A percentile compares a stretch with the other conserved stretches of the same genome.
These are phyloP conservation scores for Penicillium sp. DNA, from an alignment of 2,329 filamentous ascomycete genomes.

Conservation along the genomic window DNA sequence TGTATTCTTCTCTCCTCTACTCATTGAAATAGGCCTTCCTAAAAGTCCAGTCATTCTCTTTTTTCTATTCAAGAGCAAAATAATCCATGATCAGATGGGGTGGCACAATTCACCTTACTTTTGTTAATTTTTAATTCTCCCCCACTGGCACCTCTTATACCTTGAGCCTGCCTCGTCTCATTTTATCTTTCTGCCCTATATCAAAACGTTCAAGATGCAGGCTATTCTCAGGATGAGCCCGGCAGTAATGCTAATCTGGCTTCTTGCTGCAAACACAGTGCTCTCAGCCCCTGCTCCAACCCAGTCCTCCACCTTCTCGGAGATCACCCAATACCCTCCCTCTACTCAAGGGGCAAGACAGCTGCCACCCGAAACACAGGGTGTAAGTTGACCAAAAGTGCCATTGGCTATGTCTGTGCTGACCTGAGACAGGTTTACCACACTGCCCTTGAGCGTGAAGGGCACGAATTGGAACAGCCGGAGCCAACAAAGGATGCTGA, in stretches of 20 bases:
- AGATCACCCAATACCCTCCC: slow-evolving; percentile 44
- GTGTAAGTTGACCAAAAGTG: slow-evolving; percentile 32
- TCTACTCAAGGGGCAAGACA: slow-evolving; percentile 32
- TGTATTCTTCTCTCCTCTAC: background rate
- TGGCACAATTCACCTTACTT: background rate
- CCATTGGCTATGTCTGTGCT: slow-evolving; percentile 13
- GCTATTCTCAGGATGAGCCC: slow-evolving; percentile 28
- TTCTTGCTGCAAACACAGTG: slow-evolving; percentile 36
- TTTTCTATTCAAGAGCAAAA: background rate
- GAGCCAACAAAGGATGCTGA: slow-evolving; percentile 27
- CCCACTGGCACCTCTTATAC: background rate
- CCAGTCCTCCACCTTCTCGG: slow-evolving; percentile 26
- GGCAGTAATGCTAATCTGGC: slow-evolving; percentile 42
- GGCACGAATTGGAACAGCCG: slow-evolving; percentile 34
- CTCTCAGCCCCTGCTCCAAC: slow-evolving; percentile 31
- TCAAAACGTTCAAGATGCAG: slow-evolving; percentile 27
- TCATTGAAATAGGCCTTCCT: background rate
- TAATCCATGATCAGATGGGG: background rate
- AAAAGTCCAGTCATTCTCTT: background rate
- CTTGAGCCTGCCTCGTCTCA: background rate
- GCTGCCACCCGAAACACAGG: slow-evolving; percentile 31
- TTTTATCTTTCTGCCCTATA: background rate
- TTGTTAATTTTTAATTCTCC: background rate
- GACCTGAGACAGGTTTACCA: slow-evolving; percentile 35
- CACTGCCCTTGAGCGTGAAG: slow-evolving; percentile 36